Evolutionary conservation across 179 eudicot species (phyloP).

Genomic region (Nepenthes alata): DNA sequence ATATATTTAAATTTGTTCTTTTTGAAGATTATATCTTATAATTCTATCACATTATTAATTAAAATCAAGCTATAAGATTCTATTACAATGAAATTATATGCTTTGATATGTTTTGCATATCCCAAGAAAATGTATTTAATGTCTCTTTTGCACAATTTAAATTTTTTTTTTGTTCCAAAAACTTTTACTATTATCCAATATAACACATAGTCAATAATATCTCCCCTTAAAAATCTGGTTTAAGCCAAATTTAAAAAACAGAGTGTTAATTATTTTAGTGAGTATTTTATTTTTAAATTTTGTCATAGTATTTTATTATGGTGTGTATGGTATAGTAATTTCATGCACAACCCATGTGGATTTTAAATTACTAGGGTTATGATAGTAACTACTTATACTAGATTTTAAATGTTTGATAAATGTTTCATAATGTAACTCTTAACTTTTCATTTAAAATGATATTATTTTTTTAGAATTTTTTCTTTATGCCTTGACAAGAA

Average conservation of each 20-base stretch:
- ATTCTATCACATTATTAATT: conserved; percentile 1
- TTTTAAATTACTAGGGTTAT: not conserved
- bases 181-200: not conserved
- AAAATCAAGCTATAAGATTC: not conserved
- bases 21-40: not conserved
- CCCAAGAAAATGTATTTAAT: conserved; percentile 3
- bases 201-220: not conserved
- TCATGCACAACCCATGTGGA: too few relatives aligned
- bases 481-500: too few relatives aligned
- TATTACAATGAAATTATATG: not conserved
- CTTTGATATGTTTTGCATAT: not conserved
- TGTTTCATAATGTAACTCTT: too few relatives aligned
- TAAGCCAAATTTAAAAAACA: not conserved
- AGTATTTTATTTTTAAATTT: not conserved
- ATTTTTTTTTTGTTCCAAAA: not conserved
- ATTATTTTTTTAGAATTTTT: too few relatives aligned
- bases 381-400: too few relatives aligned
- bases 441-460: too few relatives aligned
- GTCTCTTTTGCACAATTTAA: not conserved
- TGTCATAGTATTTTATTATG: not conserved
- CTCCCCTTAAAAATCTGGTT: not conserved
- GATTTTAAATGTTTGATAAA: too few relatives aligned
- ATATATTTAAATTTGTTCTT: not conserved
- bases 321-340: not conserved
- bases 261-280: not conserved